Conservation (phyloP, 2,329 filamentous ascomycete species). For the Mariannaea sp. region DNA sequence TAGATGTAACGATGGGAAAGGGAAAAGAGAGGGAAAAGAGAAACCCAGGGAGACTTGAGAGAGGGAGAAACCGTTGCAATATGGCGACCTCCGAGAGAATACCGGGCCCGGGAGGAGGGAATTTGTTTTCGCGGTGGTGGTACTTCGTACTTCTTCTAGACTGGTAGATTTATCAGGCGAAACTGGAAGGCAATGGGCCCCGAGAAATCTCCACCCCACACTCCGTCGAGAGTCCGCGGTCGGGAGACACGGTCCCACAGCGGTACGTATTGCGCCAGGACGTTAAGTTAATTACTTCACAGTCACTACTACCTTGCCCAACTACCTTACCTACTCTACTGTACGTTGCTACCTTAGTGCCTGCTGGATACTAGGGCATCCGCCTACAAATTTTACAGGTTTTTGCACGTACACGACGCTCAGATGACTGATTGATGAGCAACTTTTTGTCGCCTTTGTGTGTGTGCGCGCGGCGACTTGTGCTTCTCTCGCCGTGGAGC, state of each 20-base stretch:
- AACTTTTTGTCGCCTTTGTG: too few relatives aligned
- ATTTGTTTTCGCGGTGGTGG: constrained; percentile 33
- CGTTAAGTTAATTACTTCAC: too few relatives aligned
- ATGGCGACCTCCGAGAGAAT: constrained; percentile 37
- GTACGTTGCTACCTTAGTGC: too few relatives aligned
- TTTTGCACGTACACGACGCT: too few relatives aligned
- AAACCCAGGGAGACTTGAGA: constrained; percentile 7
- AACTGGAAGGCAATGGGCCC: constrained; percentile 9
- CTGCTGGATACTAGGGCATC: too few relatives aligned
- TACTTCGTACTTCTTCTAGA: background rate
- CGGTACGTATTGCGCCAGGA: background rate
- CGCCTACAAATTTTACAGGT: too few relatives aligned
- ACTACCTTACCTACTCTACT: too few relatives aligned
- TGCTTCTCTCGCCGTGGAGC: background rate
- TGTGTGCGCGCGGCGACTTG: background rate
- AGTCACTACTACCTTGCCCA: too few relatives aligned
- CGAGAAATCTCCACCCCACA: constrained; percentile 26
- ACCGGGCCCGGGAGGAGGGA: constrained; percentile 39
- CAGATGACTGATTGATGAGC: background rate
- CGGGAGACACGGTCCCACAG: background rate
- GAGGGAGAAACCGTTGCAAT: constrained; percentile 13
- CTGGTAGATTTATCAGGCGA: constrained; percentile 22
- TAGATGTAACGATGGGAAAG: constrained; percentile 17
- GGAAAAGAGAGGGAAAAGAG: constrained; percentile 14
- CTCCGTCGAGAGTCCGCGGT: background rate